phyloP scores from a whole-genome alignment of 129 eudicot species.

The Apium graveolens region DNA sequence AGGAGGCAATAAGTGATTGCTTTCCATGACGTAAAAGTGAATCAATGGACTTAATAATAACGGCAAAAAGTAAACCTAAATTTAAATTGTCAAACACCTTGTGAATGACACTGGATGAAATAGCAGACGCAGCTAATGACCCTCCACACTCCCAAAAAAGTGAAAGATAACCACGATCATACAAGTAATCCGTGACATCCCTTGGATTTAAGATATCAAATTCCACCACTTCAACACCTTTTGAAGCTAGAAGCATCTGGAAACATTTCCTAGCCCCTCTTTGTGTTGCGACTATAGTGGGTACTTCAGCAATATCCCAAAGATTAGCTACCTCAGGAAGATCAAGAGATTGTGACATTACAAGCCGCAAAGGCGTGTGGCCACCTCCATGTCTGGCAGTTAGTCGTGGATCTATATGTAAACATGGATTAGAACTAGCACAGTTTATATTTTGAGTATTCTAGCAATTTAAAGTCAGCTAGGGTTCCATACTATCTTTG shows the following conservation, averaged over 20 bases:
- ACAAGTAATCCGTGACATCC: constrained; percentile 71
- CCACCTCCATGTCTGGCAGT: constrained; percentile 95
- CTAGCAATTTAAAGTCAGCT: constrained; percentile 16
- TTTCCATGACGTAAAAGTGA: neutral
- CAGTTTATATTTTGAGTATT: constrained; percentile 16
- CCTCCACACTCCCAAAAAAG: constrained; percentile 99
- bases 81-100: constrained; percentile 41
- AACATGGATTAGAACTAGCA: constrained; percentile 7
- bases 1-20: neutral
- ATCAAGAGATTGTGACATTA: constrained; percentile 88
- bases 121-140: constrained; percentile 81
- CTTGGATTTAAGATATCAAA: constrained; percentile 77
- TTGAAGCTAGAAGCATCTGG: constrained; percentile 91
- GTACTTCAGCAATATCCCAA: constrained; percentile 90
- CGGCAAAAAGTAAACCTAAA: neutral
- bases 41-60: neutral
- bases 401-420: constrained; percentile 69
- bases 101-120: constrained; percentile 90
- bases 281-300: constrained; percentile 85
- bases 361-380: constrained; percentile 72
- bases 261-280: constrained; percentile 86
- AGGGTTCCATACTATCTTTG: constrained; percentile 75
- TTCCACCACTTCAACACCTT: constrained; percentile 94
- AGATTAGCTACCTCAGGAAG: constrained; percentile 88
- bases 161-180: constrained; percentile 93